A percentile compares a stretch with the other conserved stretches of the same genome.
Evolutionary conservation across 2,329 filamentous ascomycete genomes (phyloP).

Genomic region (Ophiostoma perfectum): DNA sequence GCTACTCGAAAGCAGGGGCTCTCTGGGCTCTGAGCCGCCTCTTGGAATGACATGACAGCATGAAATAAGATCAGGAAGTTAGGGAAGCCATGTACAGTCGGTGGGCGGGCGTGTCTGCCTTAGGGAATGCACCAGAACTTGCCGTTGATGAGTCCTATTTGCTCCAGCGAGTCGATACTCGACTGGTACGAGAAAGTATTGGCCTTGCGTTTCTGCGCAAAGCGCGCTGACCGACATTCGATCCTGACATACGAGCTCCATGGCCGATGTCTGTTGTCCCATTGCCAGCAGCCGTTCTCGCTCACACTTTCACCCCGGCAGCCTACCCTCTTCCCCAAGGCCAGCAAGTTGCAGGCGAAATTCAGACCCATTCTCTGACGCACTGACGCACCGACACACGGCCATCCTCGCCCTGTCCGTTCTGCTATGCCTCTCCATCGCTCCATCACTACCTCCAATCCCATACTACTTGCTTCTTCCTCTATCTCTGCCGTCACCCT

Average conservation of each 20-base stretch:
- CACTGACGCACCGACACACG: background rate
- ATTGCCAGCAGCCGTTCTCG: background rate
- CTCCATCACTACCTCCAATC: background rate
- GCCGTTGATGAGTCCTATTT: no score
- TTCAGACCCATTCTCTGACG: background rate
- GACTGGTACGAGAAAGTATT: background rate
- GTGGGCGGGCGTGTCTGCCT: no score
- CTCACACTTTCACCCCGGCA: no score
- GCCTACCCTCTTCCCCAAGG: background rate
- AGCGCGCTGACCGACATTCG: background rate
- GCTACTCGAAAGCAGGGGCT: background rate
- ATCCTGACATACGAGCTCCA: background rate
- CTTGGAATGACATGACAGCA: no score
- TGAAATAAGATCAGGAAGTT: no score
- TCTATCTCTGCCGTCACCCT: background rate
- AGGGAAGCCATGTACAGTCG: no score
- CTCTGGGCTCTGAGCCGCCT: no score
- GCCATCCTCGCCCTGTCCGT: background rate
- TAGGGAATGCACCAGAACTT: no score
- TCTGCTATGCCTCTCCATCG: background rate
- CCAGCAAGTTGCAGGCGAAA: background rate
- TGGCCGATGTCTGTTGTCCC: no score
- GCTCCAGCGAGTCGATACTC: no score
- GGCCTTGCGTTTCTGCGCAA: background rate
- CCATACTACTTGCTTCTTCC: background rate